A percentile compares a stretch with the other conserved stretches of the same genome.
phyloP scores from a whole-genome alignment of 768 basidiomycete genomes.

The Tylopilus balloui region DNA sequence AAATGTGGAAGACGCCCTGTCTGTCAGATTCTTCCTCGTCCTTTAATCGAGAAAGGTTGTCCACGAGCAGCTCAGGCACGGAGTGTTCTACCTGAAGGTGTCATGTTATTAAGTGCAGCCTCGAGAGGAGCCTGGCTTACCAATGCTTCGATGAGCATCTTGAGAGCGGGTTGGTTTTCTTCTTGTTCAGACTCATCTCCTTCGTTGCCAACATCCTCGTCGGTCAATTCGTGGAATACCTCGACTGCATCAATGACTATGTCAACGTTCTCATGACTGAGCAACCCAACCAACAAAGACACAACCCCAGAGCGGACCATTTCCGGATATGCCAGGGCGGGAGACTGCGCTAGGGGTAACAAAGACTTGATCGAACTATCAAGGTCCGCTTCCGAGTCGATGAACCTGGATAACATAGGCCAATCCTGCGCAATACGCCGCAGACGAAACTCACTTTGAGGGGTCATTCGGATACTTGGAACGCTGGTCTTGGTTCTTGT shows the following conservation, averaged over 20 bases:
- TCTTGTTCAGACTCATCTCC: slow-evolving; percentile 61
- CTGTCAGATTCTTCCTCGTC: slow-evolving; percentile 87
- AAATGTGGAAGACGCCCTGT: slow-evolving; percentile 88
- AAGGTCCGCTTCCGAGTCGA: slow-evolving; percentile 96
- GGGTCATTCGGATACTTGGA: slow-evolving; percentile 95
- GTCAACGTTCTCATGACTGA: slow-evolving; percentile 95
- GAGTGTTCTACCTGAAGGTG: slow-evolving; percentile 68
- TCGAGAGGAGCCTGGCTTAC: slow-evolving; percentile 42
- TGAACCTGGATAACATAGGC: slow-evolving; percentile 64
- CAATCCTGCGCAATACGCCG: background rate
- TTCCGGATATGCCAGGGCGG: slow-evolving; percentile 83
- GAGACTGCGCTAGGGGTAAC: slow-evolving; percentile 83
- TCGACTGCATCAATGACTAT: slow-evolving; percentile 96
- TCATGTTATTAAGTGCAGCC: slow-evolving; percentile 1
- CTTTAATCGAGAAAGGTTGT: slow-evolving; percentile 84
- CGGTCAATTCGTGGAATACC: slow-evolving; percentile 89
- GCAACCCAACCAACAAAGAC: slow-evolving; percentile 69
- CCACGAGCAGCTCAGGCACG: slow-evolving; percentile 81
- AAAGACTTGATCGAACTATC: slow-evolving; percentile 83
- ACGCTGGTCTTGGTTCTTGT: slow-evolving; percentile 94
- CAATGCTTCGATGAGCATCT: slow-evolving; percentile 68
- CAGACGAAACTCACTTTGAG: slow-evolving; percentile 56
- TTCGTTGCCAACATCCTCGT: slow-evolving; percentile 90
- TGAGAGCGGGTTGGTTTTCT: slow-evolving; percentile 61
- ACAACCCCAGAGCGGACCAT: slow-evolving; percentile 74